A percentile compares a stretch with the other conserved stretches of the same genome.
Conservation (phyloP, 495 filamentous ascomycete species). For the Aspergillus biplanus region DNA sequence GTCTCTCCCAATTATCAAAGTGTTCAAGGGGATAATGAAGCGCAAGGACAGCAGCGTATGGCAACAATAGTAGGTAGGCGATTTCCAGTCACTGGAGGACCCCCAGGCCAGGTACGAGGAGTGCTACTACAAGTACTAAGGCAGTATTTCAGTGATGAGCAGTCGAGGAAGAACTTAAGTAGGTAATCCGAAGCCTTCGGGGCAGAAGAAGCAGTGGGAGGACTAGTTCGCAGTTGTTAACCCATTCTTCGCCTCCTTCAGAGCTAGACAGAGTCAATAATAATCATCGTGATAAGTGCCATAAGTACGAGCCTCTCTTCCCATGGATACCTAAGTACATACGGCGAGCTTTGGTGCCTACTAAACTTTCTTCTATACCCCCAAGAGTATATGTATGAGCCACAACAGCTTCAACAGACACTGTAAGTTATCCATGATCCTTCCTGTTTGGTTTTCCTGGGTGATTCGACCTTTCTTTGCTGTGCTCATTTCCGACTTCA, state of each 20-base stretch:
- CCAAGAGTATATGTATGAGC: background rate
- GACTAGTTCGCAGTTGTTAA: no score
- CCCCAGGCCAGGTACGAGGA: background rate
- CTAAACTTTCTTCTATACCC: background rate
- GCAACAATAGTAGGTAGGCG: background rate
- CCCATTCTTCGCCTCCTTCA: no score
- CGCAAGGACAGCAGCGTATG: background rate
- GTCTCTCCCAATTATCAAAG: background rate
- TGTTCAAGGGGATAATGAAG: slow-evolving; percentile 3
- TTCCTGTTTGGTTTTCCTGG: background rate
- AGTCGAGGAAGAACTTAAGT: no score
- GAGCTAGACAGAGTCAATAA: no score
- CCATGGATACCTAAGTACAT: slow-evolving; percentile 6
- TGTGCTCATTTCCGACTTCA: background rate
- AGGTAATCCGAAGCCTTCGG: no score
- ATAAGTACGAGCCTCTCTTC: background rate
- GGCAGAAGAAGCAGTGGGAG: no score
- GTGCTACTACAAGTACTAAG: no score
- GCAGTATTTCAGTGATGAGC: no score
- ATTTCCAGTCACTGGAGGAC: background rate
- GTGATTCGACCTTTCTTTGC: background rate
- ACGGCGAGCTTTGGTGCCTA: background rate
- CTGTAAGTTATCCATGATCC: slow-evolving; percentile 2
- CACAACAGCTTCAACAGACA: background rate
- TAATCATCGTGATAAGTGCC: background rate